phyloP scores from a whole-genome alignment of 495 filamentous ascomycete genomes.

The Xylaria castorea region DNA sequence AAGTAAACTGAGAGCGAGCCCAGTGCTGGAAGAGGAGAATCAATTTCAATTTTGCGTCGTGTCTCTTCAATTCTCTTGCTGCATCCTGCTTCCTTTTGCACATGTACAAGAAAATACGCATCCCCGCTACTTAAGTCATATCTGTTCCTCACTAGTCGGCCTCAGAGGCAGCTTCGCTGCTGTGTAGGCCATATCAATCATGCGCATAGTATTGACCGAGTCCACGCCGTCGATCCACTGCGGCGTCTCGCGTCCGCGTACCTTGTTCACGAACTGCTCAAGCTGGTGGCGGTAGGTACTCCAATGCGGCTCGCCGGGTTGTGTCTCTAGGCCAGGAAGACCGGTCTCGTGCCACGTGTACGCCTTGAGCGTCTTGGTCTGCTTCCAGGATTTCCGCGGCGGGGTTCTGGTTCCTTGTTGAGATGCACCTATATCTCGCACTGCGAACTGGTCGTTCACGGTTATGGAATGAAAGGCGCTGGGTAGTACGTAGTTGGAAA shows the following conservation, averaged over 20 bases:
- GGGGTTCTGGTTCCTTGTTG: too few relatives aligned
- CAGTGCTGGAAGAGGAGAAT: too few relatives aligned
- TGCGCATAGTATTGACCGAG: slow-evolving; percentile 59
- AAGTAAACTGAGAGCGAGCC: neutral
- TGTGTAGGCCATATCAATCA: slow-evolving; percentile 60
- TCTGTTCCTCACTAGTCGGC: slow-evolving; percentile 41
- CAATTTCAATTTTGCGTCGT: neutral
- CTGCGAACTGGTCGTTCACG: slow-evolving; percentile 51
- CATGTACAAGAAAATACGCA: neutral
- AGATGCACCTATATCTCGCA: slow-evolving; percentile 42
- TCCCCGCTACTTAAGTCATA: neutral
- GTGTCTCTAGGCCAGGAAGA: slow-evolving; percentile 23
- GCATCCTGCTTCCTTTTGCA: neutral
- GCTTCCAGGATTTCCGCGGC: slow-evolving; percentile 52
- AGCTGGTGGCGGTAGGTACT: slow-evolving; percentile 59
- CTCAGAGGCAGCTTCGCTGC: slow-evolving; percentile 54
- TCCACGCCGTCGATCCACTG: slow-evolving; percentile 60
- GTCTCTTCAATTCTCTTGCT: neutral
- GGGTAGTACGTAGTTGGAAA: slow-evolving; percentile 50
- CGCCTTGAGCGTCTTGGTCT: slow-evolving; percentile 50
- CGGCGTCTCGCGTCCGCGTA: slow-evolving; percentile 54
- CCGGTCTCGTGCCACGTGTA: slow-evolving; percentile 53
- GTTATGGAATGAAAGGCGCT: slow-evolving; percentile 59
- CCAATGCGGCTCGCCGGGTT: slow-evolving; percentile 56
- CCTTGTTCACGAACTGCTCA: slow-evolving; percentile 62